Evolutionary conservation across 805 yeast species (phyloP), one percentile per base, ranked within the genome.

Genomic region (Candida tallmaniae): DNA sequence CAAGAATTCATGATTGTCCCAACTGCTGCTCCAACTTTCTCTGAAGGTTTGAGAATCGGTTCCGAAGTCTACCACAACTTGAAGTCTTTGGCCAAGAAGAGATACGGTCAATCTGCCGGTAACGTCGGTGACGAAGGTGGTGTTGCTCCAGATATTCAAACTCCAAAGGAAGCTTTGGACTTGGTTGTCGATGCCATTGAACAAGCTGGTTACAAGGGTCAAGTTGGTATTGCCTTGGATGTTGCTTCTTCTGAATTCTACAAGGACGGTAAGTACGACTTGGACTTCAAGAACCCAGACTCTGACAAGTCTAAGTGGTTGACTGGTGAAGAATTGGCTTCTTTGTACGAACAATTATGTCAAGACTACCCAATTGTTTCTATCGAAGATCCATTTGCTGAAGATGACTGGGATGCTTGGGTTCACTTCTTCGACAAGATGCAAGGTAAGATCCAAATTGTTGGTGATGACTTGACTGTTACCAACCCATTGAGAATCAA

Each of bases 71-170:
- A 90, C 93, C 97, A 90, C 81, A 75, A 77, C 73, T 80, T 90
- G 70, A 93, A 93, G 78, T 70, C 89, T 49, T 73, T 84, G 58
- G 83, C 97, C 68, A 85, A 86, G 80, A 82, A 86, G 81, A 76
- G 73, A 68, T 93, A 90, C 83, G 98, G 98, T 65, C 83, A 86
- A 62, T 82, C 95, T 46, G 98, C 98, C 59, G 97, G 96, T 74
- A 90, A 90, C 76, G 98, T 90, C 65, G 98, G 98, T 80, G 98
- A 90, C 72, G 98, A 90, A 79, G 98, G 98, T 83, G 98, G 98
- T 81, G 96, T 90, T 76, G 98, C 98, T 58, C 98, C 98, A 70
- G 86, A 88, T 70, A 81, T 93, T 52, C 77, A 83, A 51, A 78
- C 96, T 55, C 90, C 98, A 63, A 85, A 79, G 70, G 97, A 90